Base-by-base conservation (phyloP, 2,329 filamentous ascomycete genomes). In the Fusarium sp. region DNA sequence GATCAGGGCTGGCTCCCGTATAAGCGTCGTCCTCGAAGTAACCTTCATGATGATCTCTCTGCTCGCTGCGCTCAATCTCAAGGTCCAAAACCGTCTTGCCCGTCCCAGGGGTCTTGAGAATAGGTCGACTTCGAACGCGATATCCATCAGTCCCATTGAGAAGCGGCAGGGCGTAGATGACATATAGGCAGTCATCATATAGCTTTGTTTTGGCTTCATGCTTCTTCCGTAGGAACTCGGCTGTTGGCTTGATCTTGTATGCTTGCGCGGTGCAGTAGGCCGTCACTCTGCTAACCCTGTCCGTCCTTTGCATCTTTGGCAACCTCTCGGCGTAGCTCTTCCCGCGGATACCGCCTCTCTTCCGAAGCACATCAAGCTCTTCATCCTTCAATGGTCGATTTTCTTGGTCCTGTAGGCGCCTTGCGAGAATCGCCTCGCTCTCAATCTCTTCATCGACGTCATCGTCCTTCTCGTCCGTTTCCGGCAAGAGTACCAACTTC, bases 111-210 rank as follows among this genome's bases (percentile, higher is more conserved):
- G 93, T 97, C 84, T 97, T 98, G 62, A 98, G 85, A 27, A 97
- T 93, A 0, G 96, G 96, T 79, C 95, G 94, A 80, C 96, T 98
- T 77, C 94, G 90, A 29, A 99, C 87, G 29, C 96, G 89, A 82
- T 95, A 98, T 1, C 96, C 96, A 58, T 97, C 95, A 56, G 87
- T 90, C 1, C 96, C 96, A 3, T 94, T 93, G 63, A 98, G 87
- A 18, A 99, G 85, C 6, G 96, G 96, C 34, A 98, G 85, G 80
- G 98, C 95, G 82, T 99, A 99, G 57, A 98, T 96, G 29, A 93
- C 94, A 81, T 99, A 99, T 27, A 99, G 86, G 80, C 96, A 99
- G 82, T 99, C 96, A 82, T 99, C 96, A 83, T 99, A 99, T 6
- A 98, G 88, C 84, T 99, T 99, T 16, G 96, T 97, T 83, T 95